Evolutionary conservation across 1,139 yeast species (phyloP).

Genomic region (Pichia inconspicua): DNA sequence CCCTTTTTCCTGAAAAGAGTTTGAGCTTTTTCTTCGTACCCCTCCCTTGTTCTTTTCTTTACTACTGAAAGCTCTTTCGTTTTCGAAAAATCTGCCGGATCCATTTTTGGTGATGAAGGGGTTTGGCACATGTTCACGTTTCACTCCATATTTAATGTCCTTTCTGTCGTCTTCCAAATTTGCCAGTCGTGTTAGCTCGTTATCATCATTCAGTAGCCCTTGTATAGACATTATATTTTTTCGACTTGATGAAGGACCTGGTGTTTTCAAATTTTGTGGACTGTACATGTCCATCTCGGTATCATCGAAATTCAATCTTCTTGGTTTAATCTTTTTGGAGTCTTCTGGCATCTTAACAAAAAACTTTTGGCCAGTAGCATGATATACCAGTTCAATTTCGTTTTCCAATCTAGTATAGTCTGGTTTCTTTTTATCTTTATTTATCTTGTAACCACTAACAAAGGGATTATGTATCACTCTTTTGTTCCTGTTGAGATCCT

Average conservation of each 20-base stretch:
- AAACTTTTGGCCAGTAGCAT: slow-evolving; percentile 23
- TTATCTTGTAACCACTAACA: slow-evolving; percentile 6
- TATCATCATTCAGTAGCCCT: slow-evolving; percentile 4
- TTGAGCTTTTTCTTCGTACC: slow-evolving; percentile 1
- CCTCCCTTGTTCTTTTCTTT: not conserved
- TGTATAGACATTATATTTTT: slow-evolving; percentile 7
- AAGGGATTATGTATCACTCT: slow-evolving; percentile 18
- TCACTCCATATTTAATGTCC: slow-evolving; percentile 5
- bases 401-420: slow-evolving; percentile 18
- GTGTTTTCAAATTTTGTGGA: not conserved
- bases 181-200: not conserved
- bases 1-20: not conserved
- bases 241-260: not conserved
- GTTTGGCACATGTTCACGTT: slow-evolving; percentile 19
- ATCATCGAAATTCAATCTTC: slow-evolving; percentile 7
- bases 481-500: slow-evolving; percentile 7
- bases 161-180: not conserved
- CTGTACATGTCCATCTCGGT: not conserved
- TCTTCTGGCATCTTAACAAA: slow-evolving; percentile 16
- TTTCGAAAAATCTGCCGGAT: not conserved
- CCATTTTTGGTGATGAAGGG: slow-evolving; percentile 15
- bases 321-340: slow-evolving; percentile 23
- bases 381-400: slow-evolving; percentile 24
- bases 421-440: not conserved
- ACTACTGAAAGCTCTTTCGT: not conserved